Percentiles rank a stretch among this genome's conserved stretches.
Conservation (phyloP, 139 green algal species). For the Astrephomene gubernaculifera region DNA sequence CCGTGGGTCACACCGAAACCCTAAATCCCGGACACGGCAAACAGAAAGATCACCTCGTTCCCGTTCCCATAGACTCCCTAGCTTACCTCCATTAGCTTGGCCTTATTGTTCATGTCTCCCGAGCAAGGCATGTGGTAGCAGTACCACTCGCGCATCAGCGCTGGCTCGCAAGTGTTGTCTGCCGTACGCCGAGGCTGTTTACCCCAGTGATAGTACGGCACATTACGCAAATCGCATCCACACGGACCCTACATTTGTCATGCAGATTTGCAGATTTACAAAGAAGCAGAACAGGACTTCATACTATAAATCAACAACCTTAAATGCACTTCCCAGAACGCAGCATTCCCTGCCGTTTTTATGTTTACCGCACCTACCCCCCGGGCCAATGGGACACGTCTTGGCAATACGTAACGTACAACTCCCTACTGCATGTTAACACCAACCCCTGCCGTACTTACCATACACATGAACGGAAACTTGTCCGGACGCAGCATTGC, state of each 20-base stretch:
- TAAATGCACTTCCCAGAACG: too few species aligned
- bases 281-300: neutral
- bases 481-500: conserved; percentile 26
- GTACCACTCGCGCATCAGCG: conserved; percentile 28
- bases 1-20: too few species aligned
- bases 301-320: too few species aligned
- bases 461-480: conserved; percentile 38
- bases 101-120: conserved; percentile 31
- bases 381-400: too few species aligned
- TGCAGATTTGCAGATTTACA: neutral
- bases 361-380: too few species aligned
- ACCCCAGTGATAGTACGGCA: conserved; percentile 30
- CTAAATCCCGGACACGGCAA: too few species aligned
- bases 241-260: conserved; percentile 26
- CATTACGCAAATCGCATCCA: conserved; percentile 28
- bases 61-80: too few species aligned
- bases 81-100: conserved; percentile 16
- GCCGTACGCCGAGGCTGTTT: neutral
- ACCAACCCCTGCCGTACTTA: too few species aligned
- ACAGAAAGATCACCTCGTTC: too few species aligned
- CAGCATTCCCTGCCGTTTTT: too few species aligned
- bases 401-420: too few species aligned
- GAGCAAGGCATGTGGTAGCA: conserved; percentile 37
- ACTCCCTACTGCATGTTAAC: too few species aligned
- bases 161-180: neutral